These are phyloP conservation scores for Solanum aculeatissimum DNA, from an alignment of 305 asterid species.

Conservation along the genomic window DNA sequence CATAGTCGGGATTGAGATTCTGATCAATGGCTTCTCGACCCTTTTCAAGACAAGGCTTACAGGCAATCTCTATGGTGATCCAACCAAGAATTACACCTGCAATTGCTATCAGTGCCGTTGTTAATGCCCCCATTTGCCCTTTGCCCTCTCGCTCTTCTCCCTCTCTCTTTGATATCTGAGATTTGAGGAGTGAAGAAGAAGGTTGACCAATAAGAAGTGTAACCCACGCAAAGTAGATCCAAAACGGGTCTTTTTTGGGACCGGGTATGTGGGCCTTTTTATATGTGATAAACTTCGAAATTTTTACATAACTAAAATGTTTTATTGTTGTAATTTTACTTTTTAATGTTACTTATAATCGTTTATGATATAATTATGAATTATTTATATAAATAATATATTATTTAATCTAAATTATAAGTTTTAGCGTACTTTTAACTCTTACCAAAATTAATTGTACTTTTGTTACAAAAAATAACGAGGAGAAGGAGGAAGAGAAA, in stretches of 20 bases:
- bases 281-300: no score
- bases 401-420: no score
- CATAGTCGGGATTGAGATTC: conserved; percentile 82
- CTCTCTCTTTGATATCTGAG: not conserved
- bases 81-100: conserved; percentile 69
- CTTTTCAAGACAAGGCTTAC: conserved; percentile 86
- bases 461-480: no score
- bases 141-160: not conserved
- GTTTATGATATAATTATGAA: no score
- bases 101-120: conserved; percentile 67
- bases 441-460: no score
- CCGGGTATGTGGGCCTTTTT: no score
- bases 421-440: no score
- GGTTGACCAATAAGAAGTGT: not conserved
- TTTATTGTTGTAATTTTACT: no score
- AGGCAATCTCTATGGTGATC: conserved; percentile 76
- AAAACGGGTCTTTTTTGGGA: not conserved
- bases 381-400: no score
- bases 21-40: conserved; percentile 92
- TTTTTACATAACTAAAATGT: no score
- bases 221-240: not conserved
- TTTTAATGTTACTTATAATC: no score
- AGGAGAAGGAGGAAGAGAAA: no score
- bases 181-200: not conserved
- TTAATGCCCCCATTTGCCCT: conserved; percentile 17